phyloP scores from a whole-genome alignment of 495 filamentous ascomycete genomes.

The Penicilliopsis zonata region DNA sequence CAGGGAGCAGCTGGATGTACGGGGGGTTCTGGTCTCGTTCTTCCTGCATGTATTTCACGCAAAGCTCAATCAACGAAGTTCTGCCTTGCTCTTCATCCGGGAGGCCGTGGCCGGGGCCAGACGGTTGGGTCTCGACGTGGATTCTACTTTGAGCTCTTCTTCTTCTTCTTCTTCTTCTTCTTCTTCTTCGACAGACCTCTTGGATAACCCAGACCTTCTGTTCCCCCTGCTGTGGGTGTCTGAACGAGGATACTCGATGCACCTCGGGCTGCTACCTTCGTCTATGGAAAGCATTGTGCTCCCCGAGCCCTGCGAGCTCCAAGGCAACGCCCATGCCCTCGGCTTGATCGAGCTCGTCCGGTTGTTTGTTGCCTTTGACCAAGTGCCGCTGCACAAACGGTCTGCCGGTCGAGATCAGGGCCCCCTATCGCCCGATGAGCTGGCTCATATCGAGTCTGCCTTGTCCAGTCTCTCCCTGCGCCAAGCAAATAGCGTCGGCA shows the following conservation, averaged over 20 bases:
- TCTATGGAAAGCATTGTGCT: slow-evolving; percentile 9
- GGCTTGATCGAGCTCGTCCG: slow-evolving; percentile 16
- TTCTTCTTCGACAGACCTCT: too few relatives aligned
- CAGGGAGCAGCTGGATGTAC: slow-evolving; percentile 8
- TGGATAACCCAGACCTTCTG: slow-evolving; percentile 13
- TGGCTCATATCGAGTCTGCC: slow-evolving; percentile 11
- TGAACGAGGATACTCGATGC: slow-evolving; percentile 21
- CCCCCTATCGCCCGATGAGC: neutral
- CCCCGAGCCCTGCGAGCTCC: neutral
- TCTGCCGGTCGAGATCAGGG: neutral
- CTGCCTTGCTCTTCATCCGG: slow-evolving; percentile 22
- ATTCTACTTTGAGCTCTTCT: too few relatives aligned
- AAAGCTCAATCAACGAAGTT: slow-evolving; percentile 17
- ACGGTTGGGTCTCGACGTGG: slow-evolving; percentile 14
- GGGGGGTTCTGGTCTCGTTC: slow-evolving; percentile 15
- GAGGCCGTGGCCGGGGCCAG: slow-evolving; percentile 15
- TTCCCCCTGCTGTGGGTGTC: slow-evolving; percentile 22
- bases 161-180: too few relatives aligned
- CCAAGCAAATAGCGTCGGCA: slow-evolving; percentile 5
- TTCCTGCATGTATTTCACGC: slow-evolving; percentile 25
- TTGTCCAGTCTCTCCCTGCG: slow-evolving; percentile 9
- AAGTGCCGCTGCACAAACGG: slow-evolving; percentile 6
- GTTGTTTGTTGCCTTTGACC: slow-evolving; percentile 17
- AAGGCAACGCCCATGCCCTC: slow-evolving; percentile 9
- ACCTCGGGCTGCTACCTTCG: slow-evolving; percentile 17